Evolutionary conservation across 2,329 filamentous ascomycete genomes (phyloP), one percentile per base, ranked within the genome.

Genomic region (Xylogone sp.): DNA sequence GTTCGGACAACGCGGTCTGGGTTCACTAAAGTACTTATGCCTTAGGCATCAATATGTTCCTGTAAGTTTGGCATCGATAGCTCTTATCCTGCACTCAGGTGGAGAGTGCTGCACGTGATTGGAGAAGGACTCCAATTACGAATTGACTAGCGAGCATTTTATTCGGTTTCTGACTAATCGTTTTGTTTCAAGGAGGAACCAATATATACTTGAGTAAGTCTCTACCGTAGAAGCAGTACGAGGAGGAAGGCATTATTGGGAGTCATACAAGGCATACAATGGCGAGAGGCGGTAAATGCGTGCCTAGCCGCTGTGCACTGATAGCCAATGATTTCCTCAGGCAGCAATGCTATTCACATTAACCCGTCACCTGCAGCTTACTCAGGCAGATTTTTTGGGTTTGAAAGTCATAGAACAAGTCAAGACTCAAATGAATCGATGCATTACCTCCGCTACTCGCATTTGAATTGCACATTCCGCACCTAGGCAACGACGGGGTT

Each of bases 241-340:
- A n/a, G n/a, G n/a, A n/a, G n/a, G n/a, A n/a, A n/a, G n/a, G n/a
- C n/a, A n/a, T n/a, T n/a, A n/a, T n/a, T 31, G 13, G 27, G 27
- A 31, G 27, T 31, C 27, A 31, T 31, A 31, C 27, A 31, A 13
- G 27, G 27, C 27, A 16, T 4, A 39, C n/a, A 39, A 39, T 16
- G 34, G n/a, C n/a, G 34, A 18, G 34, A n/a, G 34, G 34, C 34
- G 10, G 24, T 6, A 27, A 27, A 27, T 27, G 24, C 10, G 24
- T 27, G 24, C 34, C 34, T 18, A 39, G 34, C 34, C n/a, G 12
- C 34, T 18, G 34, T 7, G 34, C 34, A 16, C 34, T 39, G n/a
- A 46, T 21, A 56, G 20, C 57, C 76, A 78, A 79, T 79, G 12
- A 51, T 52, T 51, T 42, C 48, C 57, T 56, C 53, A 61, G 58